Evolutionary conservation across 306 rosid species (phyloP), one percentile per base, ranked within the genome.

Genomic region (Myrica gale): DNA sequence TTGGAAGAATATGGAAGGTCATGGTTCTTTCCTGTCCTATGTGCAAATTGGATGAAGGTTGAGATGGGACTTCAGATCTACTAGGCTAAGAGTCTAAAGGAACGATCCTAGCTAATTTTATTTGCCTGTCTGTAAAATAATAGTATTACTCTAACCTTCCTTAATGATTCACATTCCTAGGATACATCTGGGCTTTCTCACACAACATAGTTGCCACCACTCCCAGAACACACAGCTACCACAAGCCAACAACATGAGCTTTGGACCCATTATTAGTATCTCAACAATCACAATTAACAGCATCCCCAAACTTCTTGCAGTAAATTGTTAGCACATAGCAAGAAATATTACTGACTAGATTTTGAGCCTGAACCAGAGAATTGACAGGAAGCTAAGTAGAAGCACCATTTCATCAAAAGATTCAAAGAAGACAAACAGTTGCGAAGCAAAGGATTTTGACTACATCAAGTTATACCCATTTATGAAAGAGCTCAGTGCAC

Each of bases 401-500:
- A 57, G 63, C 39, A 65, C 45, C 20, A 37, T 37, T 65, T 46
- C 21, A 65, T 20, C 21, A 0, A 4, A 48, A 57, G 39, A 57
- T 57, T 57, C 15, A 69, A 69, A 19, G 7, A 1, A 12, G 39
- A 7, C 17, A 52, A 37, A 10, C 3, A 6, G 55, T 51, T 7
- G 51, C 56, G 71, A 82, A 76, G 26, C n/a, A 19, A 61, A 72
- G 37, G 62, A 57, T 58, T 79, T 66, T 16, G 51, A 81, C 51
- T 73, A 63, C 57, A 67, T 83, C 77, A 76, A 69, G 73, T 77
- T 67, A 71, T 70, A 74, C 58, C 77, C 85, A 65, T 76, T 50
- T 32, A 32, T 63, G 44, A 83, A 76, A 62, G 54, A 65, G 43
- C 79, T 81, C 69, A 76, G 79, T 72, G 85, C 74, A 80, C 77